phyloP scores from a whole-genome alignment of 345 rosid genomes.

The Corymbia maculata region DNA sequence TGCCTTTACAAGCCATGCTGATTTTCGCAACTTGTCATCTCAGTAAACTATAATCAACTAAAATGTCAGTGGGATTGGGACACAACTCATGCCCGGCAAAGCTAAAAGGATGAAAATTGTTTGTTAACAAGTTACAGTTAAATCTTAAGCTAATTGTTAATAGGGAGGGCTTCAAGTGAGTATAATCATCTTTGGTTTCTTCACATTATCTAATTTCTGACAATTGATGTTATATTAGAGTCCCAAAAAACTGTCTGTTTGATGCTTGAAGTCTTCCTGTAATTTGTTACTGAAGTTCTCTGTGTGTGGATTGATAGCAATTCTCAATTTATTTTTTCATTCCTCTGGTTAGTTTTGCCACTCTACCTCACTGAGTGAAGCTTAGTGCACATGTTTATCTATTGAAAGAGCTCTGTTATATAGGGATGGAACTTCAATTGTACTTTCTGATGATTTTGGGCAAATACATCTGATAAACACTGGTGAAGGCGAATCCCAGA shows the following conservation, averaged over 20 bases:
- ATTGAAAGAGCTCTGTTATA: background rate
- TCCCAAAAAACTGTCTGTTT: background rate
- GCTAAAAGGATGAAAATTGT: background rate
- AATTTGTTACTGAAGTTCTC: background rate
- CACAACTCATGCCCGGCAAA: background rate
- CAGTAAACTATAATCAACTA: background rate
- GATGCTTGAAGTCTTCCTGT: background rate
- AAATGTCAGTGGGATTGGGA: background rate
- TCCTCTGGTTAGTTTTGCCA: background rate
- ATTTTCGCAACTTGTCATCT: background rate
- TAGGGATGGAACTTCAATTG: slow-evolving; percentile 98
- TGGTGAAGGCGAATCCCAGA: slow-evolving; percentile 96
- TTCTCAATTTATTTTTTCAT: background rate
- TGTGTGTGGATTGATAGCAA: background rate
- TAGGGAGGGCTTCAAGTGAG: background rate
- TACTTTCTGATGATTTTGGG: slow-evolving; percentile 99
- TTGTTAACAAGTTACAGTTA: background rate
- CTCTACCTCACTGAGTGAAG: background rate
- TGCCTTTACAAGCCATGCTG: background rate
- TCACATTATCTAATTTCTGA: background rate
- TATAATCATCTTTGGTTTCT: background rate
- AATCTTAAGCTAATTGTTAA: background rate
- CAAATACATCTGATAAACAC: slow-evolving; percentile 89
- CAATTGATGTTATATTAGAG: background rate
- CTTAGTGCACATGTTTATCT: background rate